Conservation (phyloP, 768 basidiomycete species). For the Boletus speciosus region DNA sequence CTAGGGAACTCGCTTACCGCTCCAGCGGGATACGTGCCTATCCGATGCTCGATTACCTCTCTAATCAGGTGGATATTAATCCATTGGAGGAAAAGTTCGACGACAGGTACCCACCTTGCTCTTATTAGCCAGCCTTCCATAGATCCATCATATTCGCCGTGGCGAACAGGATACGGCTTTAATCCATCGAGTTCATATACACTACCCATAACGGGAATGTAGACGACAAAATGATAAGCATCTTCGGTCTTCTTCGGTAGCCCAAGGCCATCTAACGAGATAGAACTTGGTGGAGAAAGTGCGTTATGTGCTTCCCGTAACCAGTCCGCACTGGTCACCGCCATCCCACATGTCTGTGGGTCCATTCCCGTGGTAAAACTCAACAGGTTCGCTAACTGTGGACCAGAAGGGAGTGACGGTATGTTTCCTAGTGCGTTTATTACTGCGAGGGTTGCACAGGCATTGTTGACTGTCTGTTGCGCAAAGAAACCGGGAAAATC, state of each 20-base stretch:
- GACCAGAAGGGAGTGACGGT: constrained; percentile 55
- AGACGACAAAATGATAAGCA: constrained; percentile 96
- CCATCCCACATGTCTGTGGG: constrained; percentile 77
- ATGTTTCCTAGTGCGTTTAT: constrained; percentile 88
- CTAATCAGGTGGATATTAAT: constrained; percentile 37
- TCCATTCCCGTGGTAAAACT: constrained; percentile 85
- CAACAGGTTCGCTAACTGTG: constrained; percentile 68
- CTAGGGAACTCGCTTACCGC: constrained; percentile 54
- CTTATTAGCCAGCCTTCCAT: constrained; percentile 82
- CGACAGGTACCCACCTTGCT: constrained; percentile 53
- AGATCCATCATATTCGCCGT: constrained; percentile 64
- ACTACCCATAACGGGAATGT: constrained; percentile 77
- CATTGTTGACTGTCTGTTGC: constrained; percentile 92
- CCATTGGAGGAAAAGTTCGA: constrained; percentile 8
- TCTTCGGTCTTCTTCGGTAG: constrained; percentile 68
- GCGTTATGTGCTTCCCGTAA: constrained; percentile 86
- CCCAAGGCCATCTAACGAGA: constrained; percentile 82
- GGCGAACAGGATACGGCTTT: constrained; percentile 72
- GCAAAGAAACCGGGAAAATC: constrained; percentile 89
- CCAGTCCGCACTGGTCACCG: constrained; percentile 78
- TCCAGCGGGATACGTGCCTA: constrained; percentile 85
- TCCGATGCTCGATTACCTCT: constrained; percentile 82
- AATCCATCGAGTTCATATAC: constrained; percentile 95
- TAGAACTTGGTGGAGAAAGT: constrained; percentile 84
- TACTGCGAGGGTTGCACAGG: constrained; percentile 94